Base-by-base conservation (phyloP, 805 yeast genomes). In the Candida fluviatilis region DNA sequence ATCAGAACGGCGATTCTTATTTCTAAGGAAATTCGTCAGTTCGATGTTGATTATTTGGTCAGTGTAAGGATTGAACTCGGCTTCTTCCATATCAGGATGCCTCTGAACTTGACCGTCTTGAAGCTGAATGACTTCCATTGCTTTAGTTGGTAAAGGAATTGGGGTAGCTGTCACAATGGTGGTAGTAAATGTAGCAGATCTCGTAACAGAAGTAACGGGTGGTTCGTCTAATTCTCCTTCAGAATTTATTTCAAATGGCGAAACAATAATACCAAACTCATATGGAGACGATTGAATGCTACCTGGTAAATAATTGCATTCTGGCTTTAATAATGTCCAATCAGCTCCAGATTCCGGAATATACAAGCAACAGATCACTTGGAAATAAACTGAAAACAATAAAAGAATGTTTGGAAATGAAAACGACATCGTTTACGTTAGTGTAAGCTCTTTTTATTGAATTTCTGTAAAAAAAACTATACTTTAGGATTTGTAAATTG, bases 211-310 rank as follows among this genome's bases (percentile, higher is more conserved):
- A 11, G 50, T 21, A 29, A 33, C 28, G 4, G 35, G 32, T 5
- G 60, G 58, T 35, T 46, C 51, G 23, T 43, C 43, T 28, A 47
- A 54, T 10, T 47, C 54, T 2, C 57, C 59, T 7, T 47, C 48
- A 13, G 42, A 45, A 36, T 46, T 52, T 10, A 47, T 21, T 7
- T 36, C 33, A 38, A 46, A 60, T 1, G 61, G 61, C 21, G 50
- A 58, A 16, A 64, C 63, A 29, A 62, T 60, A 26, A 66, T 43
- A 1, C 70, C 71, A 45, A 66, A 66, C 3, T 44, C 37, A 37
- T 60, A 66, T 1, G 64, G 64, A 18, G 64, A 47, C 3, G 69
- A 43, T 11, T 43, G 45, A 26, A 42, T 38, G 16, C 62, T 55
- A 1, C 56, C 60, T 10, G 34, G 41, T 4, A 46, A 32, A 2